Percentiles rank a stretch among this genome's conserved stretches.
These are phyloP conservation scores for Trametes pubescens DNA, from an alignment of 1,284 basidiomycete species.

Conservation along the genomic window DNA sequence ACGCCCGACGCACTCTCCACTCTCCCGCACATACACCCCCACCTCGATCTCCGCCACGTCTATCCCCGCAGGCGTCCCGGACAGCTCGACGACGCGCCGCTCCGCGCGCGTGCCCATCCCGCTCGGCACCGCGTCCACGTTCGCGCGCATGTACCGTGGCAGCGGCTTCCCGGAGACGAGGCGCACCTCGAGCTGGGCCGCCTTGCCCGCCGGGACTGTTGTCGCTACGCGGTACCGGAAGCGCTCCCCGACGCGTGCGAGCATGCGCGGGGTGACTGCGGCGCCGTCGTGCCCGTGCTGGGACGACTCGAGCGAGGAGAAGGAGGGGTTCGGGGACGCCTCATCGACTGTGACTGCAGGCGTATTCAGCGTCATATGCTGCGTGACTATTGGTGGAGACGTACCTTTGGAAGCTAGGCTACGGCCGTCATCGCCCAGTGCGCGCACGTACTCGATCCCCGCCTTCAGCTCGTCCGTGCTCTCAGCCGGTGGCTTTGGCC, in stretches of 20 bases:
- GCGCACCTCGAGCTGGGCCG: constrained; percentile 51
- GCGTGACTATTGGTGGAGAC: not conserved
- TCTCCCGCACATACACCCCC: constrained; percentile 61
- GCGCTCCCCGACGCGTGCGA: constrained; percentile 64
- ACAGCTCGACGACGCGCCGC: constrained; percentile 58
- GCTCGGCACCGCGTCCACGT: constrained; percentile 50
- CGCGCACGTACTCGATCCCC: constrained; percentile 73
- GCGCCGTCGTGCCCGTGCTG: constrained; percentile 46
- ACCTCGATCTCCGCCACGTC: constrained; percentile 66
- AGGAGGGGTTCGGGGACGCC: constrained; percentile 55
- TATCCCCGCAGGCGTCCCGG: constrained; percentile 57
- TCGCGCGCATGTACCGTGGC: constrained; percentile 65
- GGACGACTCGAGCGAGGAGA: constrained; percentile 68
- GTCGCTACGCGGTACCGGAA: constrained; percentile 68
- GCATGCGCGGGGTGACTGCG: constrained; percentile 50
- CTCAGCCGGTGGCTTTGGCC: constrained; percentile 33
- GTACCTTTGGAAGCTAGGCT: constrained; percentile 27
- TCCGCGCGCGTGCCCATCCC: constrained; percentile 43
- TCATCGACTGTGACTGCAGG: constrained; percentile 36
- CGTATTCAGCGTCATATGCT: not conserved
- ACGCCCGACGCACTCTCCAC: constrained; percentile 59
- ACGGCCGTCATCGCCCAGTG: constrained; percentile 58
- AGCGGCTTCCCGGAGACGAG: constrained; percentile 61
- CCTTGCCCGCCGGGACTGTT: constrained; percentile 13
- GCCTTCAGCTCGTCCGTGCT: constrained; percentile 67